Evolutionary conservation across 495 filamentous ascomycete genomes (phyloP).

Genomic region (Niebla homalea): DNA sequence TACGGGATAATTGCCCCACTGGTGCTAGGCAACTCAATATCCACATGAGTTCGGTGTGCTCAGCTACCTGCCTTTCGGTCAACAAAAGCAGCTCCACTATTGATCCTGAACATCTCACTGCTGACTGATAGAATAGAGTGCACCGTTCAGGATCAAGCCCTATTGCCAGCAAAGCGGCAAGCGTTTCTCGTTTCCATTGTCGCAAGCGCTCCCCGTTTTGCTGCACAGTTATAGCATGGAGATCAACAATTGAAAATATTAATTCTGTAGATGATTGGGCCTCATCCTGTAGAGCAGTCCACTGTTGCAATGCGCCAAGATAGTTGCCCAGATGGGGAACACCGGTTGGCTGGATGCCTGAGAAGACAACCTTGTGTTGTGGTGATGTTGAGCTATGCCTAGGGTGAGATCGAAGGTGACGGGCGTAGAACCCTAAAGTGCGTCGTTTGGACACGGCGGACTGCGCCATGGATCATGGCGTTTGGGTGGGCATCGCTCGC

Average conservation of each 20-base stretch:
- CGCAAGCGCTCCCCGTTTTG: constrained; percentile 47
- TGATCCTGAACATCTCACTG: constrained; percentile 27
- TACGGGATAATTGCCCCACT: constrained; percentile 77
- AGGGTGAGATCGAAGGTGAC: not conserved
- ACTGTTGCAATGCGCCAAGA: constrained; percentile 77
- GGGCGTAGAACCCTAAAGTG: not conserved
- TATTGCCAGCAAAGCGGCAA: constrained; percentile 71
- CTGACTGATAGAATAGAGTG: constrained; percentile 76
- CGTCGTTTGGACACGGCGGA: not conserved
- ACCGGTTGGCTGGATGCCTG: constrained; percentile 92
- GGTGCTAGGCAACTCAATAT: constrained; percentile 81
- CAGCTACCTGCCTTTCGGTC: constrained; percentile 41
- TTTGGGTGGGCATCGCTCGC: not conserved
- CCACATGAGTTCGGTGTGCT: constrained; percentile 88
- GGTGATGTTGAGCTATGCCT: not conserved
- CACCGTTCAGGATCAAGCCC: constrained; percentile 63
- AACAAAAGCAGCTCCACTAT: not conserved
- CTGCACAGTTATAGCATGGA: constrained; percentile 78
- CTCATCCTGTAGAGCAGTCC: constrained; percentile 64
- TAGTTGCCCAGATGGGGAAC: constrained; percentile 96
- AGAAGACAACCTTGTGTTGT: constrained; percentile 52
- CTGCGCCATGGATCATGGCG: not conserved
- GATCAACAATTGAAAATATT: constrained; percentile 75
- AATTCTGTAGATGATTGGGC: constrained; percentile 42
- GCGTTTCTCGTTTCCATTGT: constrained; percentile 52